Conservation (phyloP, 139 green algal genomes). For the Eudorina sp. region DNA sequence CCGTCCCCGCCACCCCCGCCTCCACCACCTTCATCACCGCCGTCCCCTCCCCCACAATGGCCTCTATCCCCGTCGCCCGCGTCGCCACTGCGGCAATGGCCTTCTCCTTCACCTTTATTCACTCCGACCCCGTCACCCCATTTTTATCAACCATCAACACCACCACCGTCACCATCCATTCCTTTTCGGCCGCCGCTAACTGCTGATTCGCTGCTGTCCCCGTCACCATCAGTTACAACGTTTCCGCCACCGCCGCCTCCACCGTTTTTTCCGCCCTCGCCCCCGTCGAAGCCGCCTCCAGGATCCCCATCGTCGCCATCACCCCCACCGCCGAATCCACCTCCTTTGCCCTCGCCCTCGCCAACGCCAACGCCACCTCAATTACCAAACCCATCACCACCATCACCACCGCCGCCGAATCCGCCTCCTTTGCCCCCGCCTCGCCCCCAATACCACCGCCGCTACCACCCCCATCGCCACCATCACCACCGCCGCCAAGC, state of each 20-base stretch:
- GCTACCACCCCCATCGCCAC: not conserved
- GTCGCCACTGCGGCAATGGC: not conserved
- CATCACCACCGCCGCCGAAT: not conserved
- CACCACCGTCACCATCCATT: not conserved
- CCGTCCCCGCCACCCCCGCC: not conserved
- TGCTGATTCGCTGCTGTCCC: not conserved
- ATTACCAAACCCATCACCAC: not conserved
- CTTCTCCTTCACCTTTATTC: not conserved
- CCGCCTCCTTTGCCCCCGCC: too few relatives aligned
- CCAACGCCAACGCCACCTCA: not conserved
- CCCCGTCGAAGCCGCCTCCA: not conserved
- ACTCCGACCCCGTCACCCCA: not conserved
- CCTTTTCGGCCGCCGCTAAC: too few relatives aligned
- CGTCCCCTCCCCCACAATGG: not conserved
- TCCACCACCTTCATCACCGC: not conserved
- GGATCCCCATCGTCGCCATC: not conserved
- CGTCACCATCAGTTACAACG: not conserved
- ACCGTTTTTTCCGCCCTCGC: constrained; percentile 20
- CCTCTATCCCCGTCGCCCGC: not conserved
- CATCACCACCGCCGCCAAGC: not conserved
- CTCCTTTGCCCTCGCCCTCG: not conserved
- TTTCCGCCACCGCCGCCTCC: not conserved
- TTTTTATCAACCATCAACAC: not conserved
- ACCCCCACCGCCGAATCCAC: not conserved
- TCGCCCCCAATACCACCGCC: not conserved